Evolutionary conservation across 2,329 filamentous ascomycete species (phyloP).

Genomic region (Colletotrichum lindemuthianum): DNA sequence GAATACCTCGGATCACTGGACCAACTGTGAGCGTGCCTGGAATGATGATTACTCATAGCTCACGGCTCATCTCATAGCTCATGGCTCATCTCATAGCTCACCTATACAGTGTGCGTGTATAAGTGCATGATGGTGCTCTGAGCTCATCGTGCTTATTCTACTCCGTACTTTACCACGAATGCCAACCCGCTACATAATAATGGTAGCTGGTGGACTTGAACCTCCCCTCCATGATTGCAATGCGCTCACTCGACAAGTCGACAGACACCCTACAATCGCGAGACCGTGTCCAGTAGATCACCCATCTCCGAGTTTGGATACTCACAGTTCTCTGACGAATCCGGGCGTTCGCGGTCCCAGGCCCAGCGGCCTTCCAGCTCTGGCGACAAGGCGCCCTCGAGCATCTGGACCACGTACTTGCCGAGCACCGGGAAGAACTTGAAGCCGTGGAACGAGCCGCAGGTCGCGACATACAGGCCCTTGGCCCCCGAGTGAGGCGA

Average conservation of each 20-base stretch:
- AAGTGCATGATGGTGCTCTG: too few species aligned
- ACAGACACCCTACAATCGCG: conserved; percentile 41
- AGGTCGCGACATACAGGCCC: conserved; percentile 70
- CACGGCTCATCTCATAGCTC: too few species aligned
- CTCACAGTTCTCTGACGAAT: conserved; percentile 61
- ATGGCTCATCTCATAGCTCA: too few species aligned
- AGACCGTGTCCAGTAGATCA: conserved; percentile 53
- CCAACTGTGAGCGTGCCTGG: not conserved
- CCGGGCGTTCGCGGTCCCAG: conserved; percentile 69
- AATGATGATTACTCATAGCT: too few species aligned
- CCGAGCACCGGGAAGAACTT: conserved; percentile 75
- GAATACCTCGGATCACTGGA: not conserved
- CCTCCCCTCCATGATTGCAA: not conserved
- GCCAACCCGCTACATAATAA: not conserved
- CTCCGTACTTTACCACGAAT: conserved; percentile 1
- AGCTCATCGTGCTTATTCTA: too few species aligned
- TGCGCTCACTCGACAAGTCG: not conserved
- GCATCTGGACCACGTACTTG: conserved; percentile 69
- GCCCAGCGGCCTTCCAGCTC: conserved; percentile 61
- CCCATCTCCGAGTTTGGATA: conserved; percentile 68
- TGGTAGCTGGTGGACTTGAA: too few species aligned
- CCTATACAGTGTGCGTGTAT: too few species aligned
- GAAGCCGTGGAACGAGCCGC: conserved; percentile 74
- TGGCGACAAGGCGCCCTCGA: conserved; percentile 54
- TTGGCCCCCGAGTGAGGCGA: conserved; percentile 61